Conservation (phyloP, 768 basidiomycete genomes). For the Tulasnella sp. region DNA sequence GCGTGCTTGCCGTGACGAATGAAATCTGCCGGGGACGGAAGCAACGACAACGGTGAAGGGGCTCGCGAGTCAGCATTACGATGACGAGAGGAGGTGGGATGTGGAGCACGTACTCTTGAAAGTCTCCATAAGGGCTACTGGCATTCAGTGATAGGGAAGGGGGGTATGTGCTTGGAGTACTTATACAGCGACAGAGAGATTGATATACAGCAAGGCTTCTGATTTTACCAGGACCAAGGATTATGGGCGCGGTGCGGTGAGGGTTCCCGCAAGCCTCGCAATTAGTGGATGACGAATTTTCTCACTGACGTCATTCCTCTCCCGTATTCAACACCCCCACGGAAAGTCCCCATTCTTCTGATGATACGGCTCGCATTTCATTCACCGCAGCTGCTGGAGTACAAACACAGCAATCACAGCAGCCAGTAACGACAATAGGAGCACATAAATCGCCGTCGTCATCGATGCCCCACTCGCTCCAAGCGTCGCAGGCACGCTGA, state of each 20-base stretch:
- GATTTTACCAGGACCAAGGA: too few species aligned
- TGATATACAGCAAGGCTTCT: too few species aligned
- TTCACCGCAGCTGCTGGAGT: neutral
- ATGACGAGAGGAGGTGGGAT: conserved; percentile 17
- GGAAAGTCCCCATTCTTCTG: too few species aligned
- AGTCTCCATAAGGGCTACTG: conserved; percentile 52
- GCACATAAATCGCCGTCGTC: conserved; percentile 25
- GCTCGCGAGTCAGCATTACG: conserved; percentile 20
- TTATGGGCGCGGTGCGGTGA: too few species aligned
- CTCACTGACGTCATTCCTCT: neutral
- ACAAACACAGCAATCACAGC: conserved; percentile 23
- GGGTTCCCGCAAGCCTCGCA: too few species aligned
- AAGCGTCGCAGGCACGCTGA: conserved; percentile 49
- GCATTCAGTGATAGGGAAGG: neutral
- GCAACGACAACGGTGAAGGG: conserved; percentile 13
- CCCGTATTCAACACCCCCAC: too few species aligned
- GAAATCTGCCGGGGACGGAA: conserved; percentile 41
- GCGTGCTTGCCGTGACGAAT: conserved; percentile 70
- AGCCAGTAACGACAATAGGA: conserved; percentile 23
- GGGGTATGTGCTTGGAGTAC: neutral
- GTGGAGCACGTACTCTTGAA: conserved; percentile 59
- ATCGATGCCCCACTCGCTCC: conserved; percentile 18
- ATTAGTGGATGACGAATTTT: too few species aligned
- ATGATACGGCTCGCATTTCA: too few species aligned
- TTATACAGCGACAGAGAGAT: neutral